Base-by-base conservation (phyloP, 164 flowering plant species). In the Berberis vulgaris region DNA sequence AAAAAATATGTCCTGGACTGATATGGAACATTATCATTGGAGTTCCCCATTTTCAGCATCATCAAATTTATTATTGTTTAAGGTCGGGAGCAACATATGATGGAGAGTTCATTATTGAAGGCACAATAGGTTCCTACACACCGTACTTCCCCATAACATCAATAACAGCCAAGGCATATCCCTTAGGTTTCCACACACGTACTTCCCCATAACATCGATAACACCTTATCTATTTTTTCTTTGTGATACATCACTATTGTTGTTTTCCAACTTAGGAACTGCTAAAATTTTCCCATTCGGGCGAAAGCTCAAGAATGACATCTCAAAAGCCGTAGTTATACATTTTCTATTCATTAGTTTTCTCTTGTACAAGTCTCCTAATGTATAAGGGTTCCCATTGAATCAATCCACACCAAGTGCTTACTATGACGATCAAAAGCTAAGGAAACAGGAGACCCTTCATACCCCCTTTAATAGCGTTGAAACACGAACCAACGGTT, bases 141-240 rank as follows among this genome's bases (percentile, higher is more conserved):
- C 98, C 99, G 82, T 78, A 91, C 72, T 81, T 89, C 41, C 99
- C 98, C 86, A 71, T 82, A 45, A 78, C 84, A 86, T 95, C 96
- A 72, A 89, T 89, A 54, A 89, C 83, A 72, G 99, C 97, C 70
- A 95, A 67, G 41, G 91, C 81, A 82, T 95, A 91, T 9, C 91
- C 97, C 65, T 61, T 81, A 59, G 97, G 97, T 69, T 83, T 88
- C 99, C 99, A 95, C 43, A 91, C 82, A 74, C 5, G 56, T 65
- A 71, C 91, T 98, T 71, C 88, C 97, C 43, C 97, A 97, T 73
- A 82, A 86, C 69, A 95, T 64, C n/a, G 97, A 68, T 73, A 76
- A 86, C n/a, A 85, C 65, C 71, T 84, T 88, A 68, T 91, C 98
- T 49, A 96, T 92, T 2, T 97, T 95, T 76, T 91, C 97, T 72